These are phyloP conservation scores for Claviceps digitariae DNA, from an alignment of 2,329 filamentous ascomycete genomes.

Conservation along the genomic window DNA sequence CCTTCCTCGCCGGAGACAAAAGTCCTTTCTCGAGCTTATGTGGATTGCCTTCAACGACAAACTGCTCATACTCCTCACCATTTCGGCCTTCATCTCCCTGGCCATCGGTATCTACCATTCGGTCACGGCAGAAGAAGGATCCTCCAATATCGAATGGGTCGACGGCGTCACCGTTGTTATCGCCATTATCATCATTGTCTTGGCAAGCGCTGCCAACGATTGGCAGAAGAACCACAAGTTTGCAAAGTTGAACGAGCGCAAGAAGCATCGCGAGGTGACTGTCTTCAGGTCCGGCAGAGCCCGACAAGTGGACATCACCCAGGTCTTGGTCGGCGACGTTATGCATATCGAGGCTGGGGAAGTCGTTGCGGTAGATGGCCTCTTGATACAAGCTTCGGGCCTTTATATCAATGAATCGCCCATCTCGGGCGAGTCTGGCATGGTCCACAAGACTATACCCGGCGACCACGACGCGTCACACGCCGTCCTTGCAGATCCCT, in stretches of 20 bases:
- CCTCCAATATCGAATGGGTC: conserved; percentile 59
- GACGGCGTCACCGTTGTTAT: conserved; percentile 70
- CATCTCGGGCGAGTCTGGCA: conserved; percentile 61
- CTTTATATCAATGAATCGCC: conserved; percentile 61
- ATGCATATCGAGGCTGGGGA: conserved; percentile 62
- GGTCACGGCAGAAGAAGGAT: conserved; percentile 35
- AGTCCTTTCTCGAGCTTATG: conserved; percentile 50
- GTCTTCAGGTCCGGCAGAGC: conserved; percentile 62
- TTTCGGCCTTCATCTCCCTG: conserved; percentile 60
- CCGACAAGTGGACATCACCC: conserved; percentile 54
- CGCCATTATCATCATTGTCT: conserved; percentile 61
- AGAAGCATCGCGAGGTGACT: conserved; percentile 61
- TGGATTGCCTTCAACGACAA: conserved; percentile 81
- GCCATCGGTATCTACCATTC: conserved; percentile 64
- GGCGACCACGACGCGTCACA: conserved; percentile 47
- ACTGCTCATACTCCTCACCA: conserved; percentile 56
- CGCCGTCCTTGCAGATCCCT: conserved; percentile 48
- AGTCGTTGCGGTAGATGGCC: conserved; percentile 55
- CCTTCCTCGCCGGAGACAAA: conserved; percentile 45
- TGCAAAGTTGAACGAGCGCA: conserved; percentile 67
- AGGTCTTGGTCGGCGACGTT: conserved; percentile 61
- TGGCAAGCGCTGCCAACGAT: conserved; percentile 67
- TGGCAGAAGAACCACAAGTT: conserved; percentile 76
- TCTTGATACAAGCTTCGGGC: conserved; percentile 43
- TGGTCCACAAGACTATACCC: conserved; percentile 49